Evolutionary conservation across 495 filamentous ascomycete genomes (phyloP).

Genomic region (Pyronema domesticum): DNA sequence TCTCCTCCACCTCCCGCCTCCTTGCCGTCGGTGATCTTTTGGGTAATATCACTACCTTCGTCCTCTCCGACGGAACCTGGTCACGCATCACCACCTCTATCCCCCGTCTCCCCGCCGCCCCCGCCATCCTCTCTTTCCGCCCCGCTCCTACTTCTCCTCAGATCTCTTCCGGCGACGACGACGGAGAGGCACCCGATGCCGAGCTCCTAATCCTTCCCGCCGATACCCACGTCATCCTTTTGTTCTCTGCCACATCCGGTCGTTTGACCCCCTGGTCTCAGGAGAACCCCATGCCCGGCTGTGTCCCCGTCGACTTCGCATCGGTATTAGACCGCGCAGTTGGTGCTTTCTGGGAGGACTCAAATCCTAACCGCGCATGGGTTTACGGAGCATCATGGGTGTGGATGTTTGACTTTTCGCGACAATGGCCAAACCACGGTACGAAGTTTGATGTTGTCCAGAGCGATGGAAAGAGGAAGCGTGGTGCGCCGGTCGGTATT

Average conservation of each 20-base stretch:
- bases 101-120: conserved; percentile 54
- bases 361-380: conserved; percentile 47
- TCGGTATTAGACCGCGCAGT: conserved; percentile 56
- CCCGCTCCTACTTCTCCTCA: conserved; percentile 28
- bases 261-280: conserved; percentile 68
- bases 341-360: conserved; percentile 65
- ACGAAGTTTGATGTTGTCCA: conserved; percentile 9
- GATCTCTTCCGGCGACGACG: conserved; percentile 28
- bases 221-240: conserved; percentile 46
- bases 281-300: conserved; percentile 49
- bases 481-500: conserved; percentile 6
- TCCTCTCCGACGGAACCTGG: conserved; percentile 48
- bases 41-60: conserved; percentile 75
- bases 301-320: conserved; percentile 54
- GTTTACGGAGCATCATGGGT: conserved; percentile 70
- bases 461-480: conserved; percentile 23
- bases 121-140: conserved; percentile 60
- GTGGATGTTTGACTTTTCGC: conserved; percentile 77
- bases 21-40: conserved; percentile 62
- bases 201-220: conserved; percentile 59
- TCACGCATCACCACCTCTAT: conserved; percentile 49
- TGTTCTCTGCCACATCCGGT: conserved; percentile 60
- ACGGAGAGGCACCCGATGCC: conserved; percentile 33
- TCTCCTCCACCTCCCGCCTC: conserved; percentile 65
- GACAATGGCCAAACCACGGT: conserved; percentile 41